Evolutionary conservation across 1,284 basidiomycete genomes (phyloP).

Genomic region (Heliocybe sulcata): DNA sequence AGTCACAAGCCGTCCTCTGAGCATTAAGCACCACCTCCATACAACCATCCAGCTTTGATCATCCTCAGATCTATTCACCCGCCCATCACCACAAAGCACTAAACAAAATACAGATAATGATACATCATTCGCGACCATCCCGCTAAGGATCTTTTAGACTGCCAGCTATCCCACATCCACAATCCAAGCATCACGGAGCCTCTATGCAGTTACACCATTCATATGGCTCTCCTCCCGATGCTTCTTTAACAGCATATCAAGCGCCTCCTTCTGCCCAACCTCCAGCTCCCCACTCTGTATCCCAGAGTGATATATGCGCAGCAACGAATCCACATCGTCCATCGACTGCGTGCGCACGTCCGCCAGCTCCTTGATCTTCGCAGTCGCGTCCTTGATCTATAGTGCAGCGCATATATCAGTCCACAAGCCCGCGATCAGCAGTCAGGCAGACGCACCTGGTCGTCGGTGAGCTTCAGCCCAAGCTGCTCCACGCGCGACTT

Average conservation of each 20-base stretch:
- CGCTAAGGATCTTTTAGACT: not conserved
- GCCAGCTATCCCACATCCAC: not conserved
- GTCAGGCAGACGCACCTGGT: slow-evolving; percentile 45
- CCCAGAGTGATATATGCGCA: slow-evolving; percentile 91
- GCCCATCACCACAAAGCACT: not conserved
- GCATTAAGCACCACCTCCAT: too few species aligned
- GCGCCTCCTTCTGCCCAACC: slow-evolving; percentile 82
- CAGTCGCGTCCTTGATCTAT: slow-evolving; percentile 93
- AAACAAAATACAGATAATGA: not conserved
- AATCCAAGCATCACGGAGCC: not conserved
- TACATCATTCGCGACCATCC: not conserved
- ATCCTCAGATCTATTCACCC: too few species aligned
- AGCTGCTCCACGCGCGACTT: slow-evolving; percentile 99
- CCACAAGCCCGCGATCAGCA: not conserved
- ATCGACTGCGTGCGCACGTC: slow-evolving; percentile 98
- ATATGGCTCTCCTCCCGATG: slow-evolving; percentile 43
- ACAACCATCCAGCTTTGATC: too few species aligned
- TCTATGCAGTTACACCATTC: not conserved
- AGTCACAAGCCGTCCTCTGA: too few species aligned
- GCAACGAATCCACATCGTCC: slow-evolving; percentile 97
- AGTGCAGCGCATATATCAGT: slow-evolving; percentile 1
- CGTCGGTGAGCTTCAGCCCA: slow-evolving; percentile 79
- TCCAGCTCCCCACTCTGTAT: slow-evolving; percentile 83
- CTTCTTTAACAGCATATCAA: slow-evolving; percentile 74
- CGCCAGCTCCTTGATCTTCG: slow-evolving; percentile 99